Evolutionary conservation across 305 asterid genomes (phyloP).

Genomic region (Solanum hybrid): DNA sequence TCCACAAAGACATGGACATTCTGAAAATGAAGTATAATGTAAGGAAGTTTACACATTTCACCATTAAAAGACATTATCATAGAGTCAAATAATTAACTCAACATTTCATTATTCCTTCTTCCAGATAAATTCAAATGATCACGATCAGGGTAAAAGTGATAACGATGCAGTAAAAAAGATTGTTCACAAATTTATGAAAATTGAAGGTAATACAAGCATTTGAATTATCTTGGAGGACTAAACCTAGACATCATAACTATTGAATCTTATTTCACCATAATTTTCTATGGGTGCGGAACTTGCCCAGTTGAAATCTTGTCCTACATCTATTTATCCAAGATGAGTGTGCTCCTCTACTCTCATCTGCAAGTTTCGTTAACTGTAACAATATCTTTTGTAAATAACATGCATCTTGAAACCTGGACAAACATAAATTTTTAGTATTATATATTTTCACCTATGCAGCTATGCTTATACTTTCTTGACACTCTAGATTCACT

Average conservation of each 20-base stretch:
- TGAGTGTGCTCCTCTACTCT: neutral
- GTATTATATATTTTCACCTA: neutral
- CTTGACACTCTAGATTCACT: neutral
- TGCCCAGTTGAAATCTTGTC: neutral
- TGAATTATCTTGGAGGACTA: neutral
- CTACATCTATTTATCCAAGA: neutral
- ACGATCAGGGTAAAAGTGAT: conserved; percentile 29
- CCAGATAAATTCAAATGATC: conserved; percentile 32
- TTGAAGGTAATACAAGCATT: conserved; percentile 54
- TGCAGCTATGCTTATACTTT: neutral
- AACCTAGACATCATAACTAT: neutral
- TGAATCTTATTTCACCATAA: neutral
- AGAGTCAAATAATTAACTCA: neutral
- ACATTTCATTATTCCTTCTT: neutral
- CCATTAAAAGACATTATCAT: neutral
- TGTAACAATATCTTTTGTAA: neutral
- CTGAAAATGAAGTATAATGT: conserved; percentile 61
- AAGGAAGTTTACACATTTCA: neutral
- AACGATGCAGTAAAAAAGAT: conserved; percentile 43
- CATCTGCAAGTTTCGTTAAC: neutral
- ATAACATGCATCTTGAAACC: neutral
- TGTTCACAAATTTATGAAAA: conserved; percentile 70
- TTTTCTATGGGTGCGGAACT: neutral
- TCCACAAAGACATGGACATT: conserved; percentile 41
- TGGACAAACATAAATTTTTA: neutral